Evolutionary conservation across 2,329 filamentous ascomycete species (phyloP).

Genomic region (Fusarium humuli): DNA sequence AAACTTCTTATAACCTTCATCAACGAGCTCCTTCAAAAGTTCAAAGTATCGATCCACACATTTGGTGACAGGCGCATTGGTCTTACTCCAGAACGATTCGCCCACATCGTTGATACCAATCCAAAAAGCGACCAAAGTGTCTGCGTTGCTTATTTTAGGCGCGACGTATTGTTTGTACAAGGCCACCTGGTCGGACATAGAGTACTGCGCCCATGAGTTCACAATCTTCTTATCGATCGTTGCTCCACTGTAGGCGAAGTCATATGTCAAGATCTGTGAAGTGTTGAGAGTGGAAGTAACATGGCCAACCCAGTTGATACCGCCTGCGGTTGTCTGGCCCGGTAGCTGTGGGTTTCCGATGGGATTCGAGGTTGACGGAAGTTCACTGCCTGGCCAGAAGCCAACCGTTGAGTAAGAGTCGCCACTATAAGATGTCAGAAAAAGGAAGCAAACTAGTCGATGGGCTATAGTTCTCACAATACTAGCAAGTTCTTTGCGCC

Average conservation of each 20-base stretch:
- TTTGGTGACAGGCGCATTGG: constrained; percentile 21
- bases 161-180: constrained; percentile 36
- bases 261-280: constrained; percentile 32
- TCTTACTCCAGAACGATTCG: constrained; percentile 35
- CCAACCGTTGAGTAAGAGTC: constrained; percentile 39
- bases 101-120: constrained; percentile 42
- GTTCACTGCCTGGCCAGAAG: constrained; percentile 31
- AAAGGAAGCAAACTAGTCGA: fast-evolving
- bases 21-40: constrained; percentile 23
- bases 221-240: constrained; percentile 40
- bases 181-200: constrained; percentile 33
- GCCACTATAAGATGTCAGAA: background rate
- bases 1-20: constrained; percentile 23
- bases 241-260: constrained; percentile 39
- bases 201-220: constrained; percentile 33
- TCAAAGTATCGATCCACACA: constrained; percentile 34
- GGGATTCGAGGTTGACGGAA: constrained; percentile 21
- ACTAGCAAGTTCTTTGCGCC: constrained; percentile 20
- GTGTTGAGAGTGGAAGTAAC: constrained; percentile 30
- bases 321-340: constrained; percentile 36
- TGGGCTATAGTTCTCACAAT: background rate
- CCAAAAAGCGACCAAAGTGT: constrained; percentile 34
- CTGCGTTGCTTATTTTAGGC: background rate
- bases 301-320: constrained; percentile 40
- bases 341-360: constrained; percentile 34